A percentile compares a stretch with the other conserved stretches of the same genome.
These are phyloP conservation scores for Chrysosporium queenslandicum DNA, from an alignment of 2,329 filamentous ascomycete species.

Conservation along the genomic window DNA sequence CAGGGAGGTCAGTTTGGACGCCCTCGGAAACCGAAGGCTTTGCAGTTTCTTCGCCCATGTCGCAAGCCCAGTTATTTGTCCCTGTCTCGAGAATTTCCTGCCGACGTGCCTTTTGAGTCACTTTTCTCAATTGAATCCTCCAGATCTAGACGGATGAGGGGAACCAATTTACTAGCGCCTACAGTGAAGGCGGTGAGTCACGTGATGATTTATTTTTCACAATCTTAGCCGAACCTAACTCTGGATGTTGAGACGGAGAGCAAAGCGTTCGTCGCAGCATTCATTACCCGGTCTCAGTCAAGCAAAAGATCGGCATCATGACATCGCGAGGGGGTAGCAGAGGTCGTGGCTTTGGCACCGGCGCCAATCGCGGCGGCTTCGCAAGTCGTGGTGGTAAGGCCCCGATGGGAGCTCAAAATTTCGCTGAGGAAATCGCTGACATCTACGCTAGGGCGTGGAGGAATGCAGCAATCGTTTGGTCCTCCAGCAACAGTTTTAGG, in stretches of 20 bases:
- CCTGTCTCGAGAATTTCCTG: neutral
- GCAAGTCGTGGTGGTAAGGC: constrained; percentile 35
- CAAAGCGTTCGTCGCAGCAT: neutral
- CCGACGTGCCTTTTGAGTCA: neutral
- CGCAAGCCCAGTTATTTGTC: neutral
- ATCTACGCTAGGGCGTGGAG: constrained; percentile 45
- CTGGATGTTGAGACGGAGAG: neutral
- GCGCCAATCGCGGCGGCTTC: constrained; percentile 43
- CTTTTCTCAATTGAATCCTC: neutral
- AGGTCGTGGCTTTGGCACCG: constrained; percentile 41
- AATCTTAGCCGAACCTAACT: constrained; percentile 16
- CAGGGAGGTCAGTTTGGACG: constrained; percentile 25
- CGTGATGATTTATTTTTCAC: constrained; percentile 17
- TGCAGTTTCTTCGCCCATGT: constrained; percentile 14
- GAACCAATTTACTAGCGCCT: constrained; percentile 2
- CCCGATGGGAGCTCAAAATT: constrained; percentile 19
- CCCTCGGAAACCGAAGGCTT: constrained; percentile 21
- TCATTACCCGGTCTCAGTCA: neutral
- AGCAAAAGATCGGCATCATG: constrained; percentile 38
- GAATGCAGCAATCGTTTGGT: constrained; percentile 52
- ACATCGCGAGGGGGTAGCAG: constrained; percentile 53
- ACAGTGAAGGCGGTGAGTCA: constrained; percentile 17
- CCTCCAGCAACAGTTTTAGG: constrained; percentile 53
- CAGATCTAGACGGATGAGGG: constrained; percentile 1
- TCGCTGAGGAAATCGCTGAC: constrained; percentile 3